Conservation (phyloP, 495 filamentous ascomycete genomes). For the Tuber melanosporum region DNA sequence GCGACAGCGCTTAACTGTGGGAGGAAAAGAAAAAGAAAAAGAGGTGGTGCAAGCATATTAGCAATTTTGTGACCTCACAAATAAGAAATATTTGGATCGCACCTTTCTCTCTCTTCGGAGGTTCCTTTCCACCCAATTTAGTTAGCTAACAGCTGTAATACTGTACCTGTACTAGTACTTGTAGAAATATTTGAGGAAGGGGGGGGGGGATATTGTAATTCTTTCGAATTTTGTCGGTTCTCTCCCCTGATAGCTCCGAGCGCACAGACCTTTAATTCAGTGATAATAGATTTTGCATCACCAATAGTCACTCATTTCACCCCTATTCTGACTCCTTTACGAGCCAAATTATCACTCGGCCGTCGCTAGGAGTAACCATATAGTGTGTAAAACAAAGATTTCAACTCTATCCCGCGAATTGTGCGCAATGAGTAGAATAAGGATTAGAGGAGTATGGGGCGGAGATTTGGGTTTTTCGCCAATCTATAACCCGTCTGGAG, state of each 20-base stretch:
- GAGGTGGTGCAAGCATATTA: not conserved
- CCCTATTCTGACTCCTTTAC: not conserved
- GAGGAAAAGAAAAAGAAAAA: not conserved
- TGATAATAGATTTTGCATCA: not conserved
- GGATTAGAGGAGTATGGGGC: not conserved
- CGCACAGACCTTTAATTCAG: not conserved
- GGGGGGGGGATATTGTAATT: not conserved
- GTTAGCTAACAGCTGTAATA: not conserved
- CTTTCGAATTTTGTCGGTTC: not conserved
- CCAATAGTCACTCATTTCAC: not conserved
- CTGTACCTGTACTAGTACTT: too few relatives aligned
- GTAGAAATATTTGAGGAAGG: not conserved
- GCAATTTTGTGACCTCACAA: not conserved
- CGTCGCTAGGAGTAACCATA: not conserved
- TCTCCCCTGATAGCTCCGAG: not conserved
- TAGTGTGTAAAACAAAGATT: too few relatives aligned
- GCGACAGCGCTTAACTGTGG: not conserved
- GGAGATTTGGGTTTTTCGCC: not conserved
- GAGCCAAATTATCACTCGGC: not conserved
- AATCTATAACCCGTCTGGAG: not conserved
- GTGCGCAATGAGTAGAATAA: not conserved
- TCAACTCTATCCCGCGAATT: not conserved
- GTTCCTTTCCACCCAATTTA: not conserved
- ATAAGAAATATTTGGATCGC: not conserved
- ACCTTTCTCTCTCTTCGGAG: not conserved